Evolutionary conservation across 495 filamentous ascomycete genomes (phyloP), one percentile per base, ranked within the genome.

Genomic region (Penicillium bialowiezense): DNA sequence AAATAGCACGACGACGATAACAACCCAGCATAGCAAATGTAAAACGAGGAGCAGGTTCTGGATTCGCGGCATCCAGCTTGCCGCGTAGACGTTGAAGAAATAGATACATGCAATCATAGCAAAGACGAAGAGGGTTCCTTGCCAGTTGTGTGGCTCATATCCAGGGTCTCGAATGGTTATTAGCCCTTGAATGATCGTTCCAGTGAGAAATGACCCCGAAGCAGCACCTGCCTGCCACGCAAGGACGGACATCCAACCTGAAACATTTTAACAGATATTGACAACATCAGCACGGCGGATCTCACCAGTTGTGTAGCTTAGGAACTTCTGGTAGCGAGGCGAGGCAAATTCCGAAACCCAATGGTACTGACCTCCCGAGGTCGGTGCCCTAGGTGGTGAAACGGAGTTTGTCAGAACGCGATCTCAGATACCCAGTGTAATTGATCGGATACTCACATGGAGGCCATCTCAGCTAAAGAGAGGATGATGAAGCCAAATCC

Each of bases 341-440:
- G 70, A 68, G 0, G 74, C 60, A 40, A 79, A 78, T 43, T 79
- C 76, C 2, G 69, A 74, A 1, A 74, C 71, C 73, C 74, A 77
- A 45, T 77, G 73, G 35, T 75, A 77, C 51, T 77, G 71, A 1
- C 71, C 72, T 21, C 70, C 75, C 3, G 67, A 46, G 0, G 41
- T 49, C 5, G 26, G 37, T 5, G 37, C 38, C 46, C 37, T 41
- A 6, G 4, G 18, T 6, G 13, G 28, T 23, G 21, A 3, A 8
- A 43, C 7, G 12, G 13, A 9, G 20, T 20, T 19, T 12, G 31
- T 69, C 13, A 72, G 48, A 35, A 59, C 52, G 32, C 58, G 69
- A 53, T 67, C 38, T 24, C 21, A 32, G 5, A 44, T 9, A 8
- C 21, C 34, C 1, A 52, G 38, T 5, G 41, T 42, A 54, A 52